A percentile compares a stretch with the other conserved stretches of the same genome.
phyloP scores from a whole-genome alignment of 176 grass and related monocot genomes.

The Rhynchospora tenuis region DNA sequence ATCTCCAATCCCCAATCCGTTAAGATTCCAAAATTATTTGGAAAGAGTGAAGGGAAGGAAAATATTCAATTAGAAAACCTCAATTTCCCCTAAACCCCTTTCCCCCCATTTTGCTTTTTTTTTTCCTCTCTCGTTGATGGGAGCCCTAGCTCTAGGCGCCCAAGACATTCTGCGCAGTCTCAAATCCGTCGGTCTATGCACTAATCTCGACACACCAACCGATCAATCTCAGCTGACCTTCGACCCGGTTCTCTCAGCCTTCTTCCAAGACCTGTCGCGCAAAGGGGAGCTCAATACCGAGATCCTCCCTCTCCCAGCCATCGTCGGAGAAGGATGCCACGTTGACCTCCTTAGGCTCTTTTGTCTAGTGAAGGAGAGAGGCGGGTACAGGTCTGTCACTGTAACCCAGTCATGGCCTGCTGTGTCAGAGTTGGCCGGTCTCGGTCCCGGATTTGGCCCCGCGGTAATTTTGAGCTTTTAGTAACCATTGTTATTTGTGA shows the following conservation, averaged over 20 bases:
- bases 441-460: background rate
- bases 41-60: background rate
- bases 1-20: background rate
- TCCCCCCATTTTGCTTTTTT: background rate
- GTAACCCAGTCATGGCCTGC: background rate
- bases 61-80: background rate
- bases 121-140: slow-evolving; percentile 1
- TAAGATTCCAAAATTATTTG: background rate
- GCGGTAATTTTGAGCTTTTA: background rate
- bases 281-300: background rate
- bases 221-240: slow-evolving; percentile 6
- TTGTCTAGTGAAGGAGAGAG: background rate
- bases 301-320: background rate
- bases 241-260: slow-evolving; percentile 2
- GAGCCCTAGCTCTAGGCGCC: slow-evolving; percentile 5
- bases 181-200: slow-evolving; percentile 1
- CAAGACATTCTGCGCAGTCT: slow-evolving; percentile 11
- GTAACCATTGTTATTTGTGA: background rate
- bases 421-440: slow-evolving; percentile 5
- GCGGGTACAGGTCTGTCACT: background rate
- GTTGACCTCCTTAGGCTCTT: slow-evolving; percentile 19
- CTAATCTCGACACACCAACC: background rate
- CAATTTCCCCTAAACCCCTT: background rate
- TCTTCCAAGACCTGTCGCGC: background rate
- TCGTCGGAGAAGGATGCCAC: background rate